Evolutionary conservation across 2,329 filamentous ascomycete genomes (phyloP), one percentile per base, ranked within the genome.

Genomic region (Didymellaceae sp.): DNA sequence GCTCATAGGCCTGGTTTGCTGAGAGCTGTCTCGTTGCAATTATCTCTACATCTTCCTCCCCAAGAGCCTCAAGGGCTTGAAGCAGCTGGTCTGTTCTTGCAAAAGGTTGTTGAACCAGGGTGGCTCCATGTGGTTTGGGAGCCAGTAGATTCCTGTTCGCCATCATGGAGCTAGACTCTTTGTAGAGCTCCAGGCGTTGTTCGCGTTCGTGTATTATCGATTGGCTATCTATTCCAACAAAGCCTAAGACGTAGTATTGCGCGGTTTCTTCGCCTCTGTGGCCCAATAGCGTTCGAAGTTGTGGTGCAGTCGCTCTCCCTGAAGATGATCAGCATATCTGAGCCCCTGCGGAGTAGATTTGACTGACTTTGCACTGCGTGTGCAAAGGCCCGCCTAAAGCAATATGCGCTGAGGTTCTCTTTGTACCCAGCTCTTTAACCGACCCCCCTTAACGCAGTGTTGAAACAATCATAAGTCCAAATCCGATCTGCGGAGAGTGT

Each of bases 181-280:
- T 39, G 13, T 39, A 39, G 4, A 39, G 35, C 4, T 25, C 14
- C 4, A 39, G 35, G 18, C 14, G 9, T 26, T 39, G n/a, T 18
- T 39, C 22, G 5, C 22, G 22, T 39, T 26, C 16, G 11, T 31
- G n/a, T 11, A 30, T 31, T 5, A 40, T 40, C 7, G 25, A 40
- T 21, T 40, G 14, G 13, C 25, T 40, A 11, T 40, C 14, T 30
- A 40, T 40, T 6, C 38, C 14, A 40, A 40, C 24, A 40, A 40
- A 40, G 1, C 25, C 25, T 17, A 16, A 40, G 11, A 40, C 8
- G 14, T 31, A 31, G 5, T 40, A 40, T 13, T 22, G 11, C 17
- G 16, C 25, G 9, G 14, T 41, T 5, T 41, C 13, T 10, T 41
- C 11, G 14, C 16, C 10, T 32, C 24, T 41, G 6, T 41, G 14